Conservation (phyloP, 2,329 filamentous ascomycete species). For the Nothopassalora personata region DNA sequence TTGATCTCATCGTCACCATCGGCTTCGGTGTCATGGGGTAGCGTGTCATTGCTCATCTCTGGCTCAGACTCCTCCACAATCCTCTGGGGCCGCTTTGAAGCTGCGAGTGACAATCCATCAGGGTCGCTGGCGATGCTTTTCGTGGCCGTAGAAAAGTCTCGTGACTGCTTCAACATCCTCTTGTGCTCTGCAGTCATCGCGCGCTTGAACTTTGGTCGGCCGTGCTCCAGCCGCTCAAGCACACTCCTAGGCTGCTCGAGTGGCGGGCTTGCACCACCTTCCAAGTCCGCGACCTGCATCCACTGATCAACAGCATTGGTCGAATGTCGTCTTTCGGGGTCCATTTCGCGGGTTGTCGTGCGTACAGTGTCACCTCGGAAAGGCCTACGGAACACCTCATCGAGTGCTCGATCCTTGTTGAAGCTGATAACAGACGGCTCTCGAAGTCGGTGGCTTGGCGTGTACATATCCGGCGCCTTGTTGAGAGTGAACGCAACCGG, state of each 20-base stretch:
- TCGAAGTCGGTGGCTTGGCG: constrained; percentile 53
- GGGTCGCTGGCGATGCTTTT: constrained; percentile 55
- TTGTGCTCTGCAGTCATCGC: constrained; percentile 40
- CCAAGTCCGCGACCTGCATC: constrained; percentile 68
- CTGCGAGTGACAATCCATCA: constrained; percentile 36
- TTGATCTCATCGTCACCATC: constrained; percentile 90
- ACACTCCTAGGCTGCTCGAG: constrained; percentile 56
- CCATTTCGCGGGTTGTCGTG: constrained; percentile 43
- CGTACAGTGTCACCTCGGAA: constrained; percentile 58
- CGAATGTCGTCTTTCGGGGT: constrained; percentile 61
- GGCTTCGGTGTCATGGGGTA: constrained; percentile 65
- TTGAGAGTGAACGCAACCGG: constrained; percentile 30
- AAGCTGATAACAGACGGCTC: constrained; percentile 85
- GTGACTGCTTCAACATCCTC: constrained; percentile 26
- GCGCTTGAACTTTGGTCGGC: constrained; percentile 49
- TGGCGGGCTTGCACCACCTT: constrained; percentile 51
- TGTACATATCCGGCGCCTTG: constrained; percentile 56
- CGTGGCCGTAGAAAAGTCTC: constrained; percentile 48
- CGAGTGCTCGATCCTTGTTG: constrained; percentile 82
- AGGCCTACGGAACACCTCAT: constrained; percentile 76
- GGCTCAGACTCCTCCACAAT: constrained; percentile 42
- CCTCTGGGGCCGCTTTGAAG: constrained; percentile 37
- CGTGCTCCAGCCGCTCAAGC: constrained; percentile 53
- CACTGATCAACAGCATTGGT: constrained; percentile 80
- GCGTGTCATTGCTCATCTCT: constrained; percentile 37